Base-by-base conservation (phyloP, 1,139 yeast species). In the Hanseniaspora sp. region DNA sequence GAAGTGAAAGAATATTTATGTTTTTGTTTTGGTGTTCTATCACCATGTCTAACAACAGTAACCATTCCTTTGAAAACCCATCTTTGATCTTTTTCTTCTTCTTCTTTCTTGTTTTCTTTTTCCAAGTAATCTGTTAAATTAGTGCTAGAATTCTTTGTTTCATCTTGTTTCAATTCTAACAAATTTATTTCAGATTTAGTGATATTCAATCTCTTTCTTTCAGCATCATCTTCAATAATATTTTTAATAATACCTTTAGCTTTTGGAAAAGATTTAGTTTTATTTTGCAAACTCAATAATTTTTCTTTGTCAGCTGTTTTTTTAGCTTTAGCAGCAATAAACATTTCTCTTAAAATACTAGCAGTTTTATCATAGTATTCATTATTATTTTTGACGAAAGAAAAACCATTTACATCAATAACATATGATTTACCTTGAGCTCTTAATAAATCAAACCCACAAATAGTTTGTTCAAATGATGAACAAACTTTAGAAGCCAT, bases 11-110 rank as follows among this genome's bases (percentile, higher is more conserved):
- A 88, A 68, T 87, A 94, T 66, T 94, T 94, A 73, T 94, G 87
- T 67, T 94, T 94, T 69, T 94, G 98, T 66, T 94, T 94, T n/a
- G 98, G 98, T 0, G 98, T 94, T 67, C 99, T 80, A 67, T 94
- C 99, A 5, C 98, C 98, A 69, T 94, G 99, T 63, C 99, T 80
- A 55, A 94, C 83, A 37, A 92, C 95, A 34, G 85, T 78, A 9
- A 92, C 95, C 71, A 86, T 74, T 8, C 97, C 97, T 68, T 94
- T 94, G 67, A 92, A 83, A 5, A 86, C 87, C 99, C 99, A 94
- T 68, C 92, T 92, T 66, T 90, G 96, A 62, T 85, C 84, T 69
- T 86, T 86, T 61, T 86, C 92, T 66, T 84, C 92, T 66, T 84
- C 92, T 54, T 69, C 63, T 13, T 37, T 17, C 4, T 18, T 33